These are phyloP conservation scores for Metschnikowia dekortorum DNA, from an alignment of 805 yeast genomes.

Conservation along the genomic window DNA sequence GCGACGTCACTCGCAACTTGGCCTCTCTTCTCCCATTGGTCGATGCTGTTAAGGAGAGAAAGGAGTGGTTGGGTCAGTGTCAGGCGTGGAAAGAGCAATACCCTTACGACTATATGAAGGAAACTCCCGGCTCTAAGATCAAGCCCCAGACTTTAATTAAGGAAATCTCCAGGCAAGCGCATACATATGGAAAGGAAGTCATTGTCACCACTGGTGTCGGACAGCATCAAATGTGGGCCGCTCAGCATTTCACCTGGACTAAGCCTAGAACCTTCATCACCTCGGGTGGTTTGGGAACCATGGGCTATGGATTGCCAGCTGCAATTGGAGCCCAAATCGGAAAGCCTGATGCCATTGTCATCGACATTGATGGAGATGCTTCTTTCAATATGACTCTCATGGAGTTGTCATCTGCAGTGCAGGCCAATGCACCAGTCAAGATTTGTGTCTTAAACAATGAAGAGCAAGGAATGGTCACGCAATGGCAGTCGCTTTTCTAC, in stretches of 20 bases:
- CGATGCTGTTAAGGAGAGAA: constrained; percentile 58
- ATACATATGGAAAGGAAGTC: constrained; percentile 62
- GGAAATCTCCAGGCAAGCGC: constrained; percentile 71
- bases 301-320: constrained; percentile 97
- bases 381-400: constrained; percentile 97
- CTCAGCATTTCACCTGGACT: constrained; percentile 94
- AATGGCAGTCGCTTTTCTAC: constrained; percentile 97
- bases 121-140: constrained; percentile 73
- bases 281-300: constrained; percentile 98
- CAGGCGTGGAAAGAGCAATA: constrained; percentile 79
- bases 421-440: constrained; percentile 88
- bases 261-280: constrained; percentile 90
- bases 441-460: constrained; percentile 88
- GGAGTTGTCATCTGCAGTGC: constrained; percentile 92
- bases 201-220: constrained; percentile 98
- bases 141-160: constrained; percentile 90
- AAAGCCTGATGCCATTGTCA: constrained; percentile 88
- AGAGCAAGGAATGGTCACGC: constrained; percentile 99
- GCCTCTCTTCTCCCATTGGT: constrained; percentile 68
- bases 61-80: constrained; percentile 74
- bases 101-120: constrained; percentile 79
- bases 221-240: constrained; percentile 99
- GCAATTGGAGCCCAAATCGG: constrained; percentile 99
- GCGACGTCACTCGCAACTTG: constrained; percentile 84
- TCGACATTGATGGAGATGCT: constrained; percentile 98